A percentile compares a stretch with the other conserved stretches of the same genome.
phyloP scores from a whole-genome alignment of 331 rosid species.

The Erythrophleum ivorense region DNA sequence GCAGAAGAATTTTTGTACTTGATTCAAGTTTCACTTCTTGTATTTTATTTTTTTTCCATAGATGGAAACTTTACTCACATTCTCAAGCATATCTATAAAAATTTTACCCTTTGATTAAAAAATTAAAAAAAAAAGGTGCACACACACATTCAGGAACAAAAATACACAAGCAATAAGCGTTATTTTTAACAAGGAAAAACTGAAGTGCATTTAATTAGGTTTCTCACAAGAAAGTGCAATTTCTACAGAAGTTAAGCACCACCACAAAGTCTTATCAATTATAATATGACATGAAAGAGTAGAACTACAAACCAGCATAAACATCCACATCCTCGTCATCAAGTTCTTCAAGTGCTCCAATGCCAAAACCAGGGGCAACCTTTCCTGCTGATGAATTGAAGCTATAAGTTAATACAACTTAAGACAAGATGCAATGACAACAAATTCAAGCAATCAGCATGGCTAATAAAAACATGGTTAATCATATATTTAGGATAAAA shows the following conservation, averaged over 20 bases:
- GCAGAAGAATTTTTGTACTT: neutral
- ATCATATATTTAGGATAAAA: constrained; percentile 34
- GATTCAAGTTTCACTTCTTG: neutral
- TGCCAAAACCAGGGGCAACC: constrained; percentile 96
- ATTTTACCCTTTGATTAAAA: constrained; percentile 4
- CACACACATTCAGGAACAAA: neutral
- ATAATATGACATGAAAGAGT: constrained; percentile 24
- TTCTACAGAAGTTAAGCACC: constrained; percentile 15
- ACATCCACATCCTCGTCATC: constrained; percentile 98
- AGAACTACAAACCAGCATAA: constrained; percentile 74
- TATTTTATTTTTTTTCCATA: neutral
- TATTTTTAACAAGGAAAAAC: constrained; percentile 15
- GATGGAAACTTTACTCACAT: constrained; percentile 21
- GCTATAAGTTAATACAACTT: constrained; percentile 39
- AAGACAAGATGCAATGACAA: constrained; percentile 41
- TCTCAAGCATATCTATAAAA: constrained; percentile 22
- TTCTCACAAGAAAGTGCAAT: constrained; percentile 34
- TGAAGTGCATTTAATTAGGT: constrained; percentile 12
- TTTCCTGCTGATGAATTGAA: constrained; percentile 78
- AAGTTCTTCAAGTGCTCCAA: constrained; percentile 97
- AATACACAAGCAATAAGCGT: neutral
- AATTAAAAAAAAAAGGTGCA: neutral
- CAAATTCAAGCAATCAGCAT: constrained; percentile 17
- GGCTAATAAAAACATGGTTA: constrained; percentile 35
- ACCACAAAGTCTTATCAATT: constrained; percentile 19